Percentiles rank a stretch among this genome's conserved stretches.
Conservation (phyloP, 805 yeast species). For the Suhomyces sp. region DNA sequence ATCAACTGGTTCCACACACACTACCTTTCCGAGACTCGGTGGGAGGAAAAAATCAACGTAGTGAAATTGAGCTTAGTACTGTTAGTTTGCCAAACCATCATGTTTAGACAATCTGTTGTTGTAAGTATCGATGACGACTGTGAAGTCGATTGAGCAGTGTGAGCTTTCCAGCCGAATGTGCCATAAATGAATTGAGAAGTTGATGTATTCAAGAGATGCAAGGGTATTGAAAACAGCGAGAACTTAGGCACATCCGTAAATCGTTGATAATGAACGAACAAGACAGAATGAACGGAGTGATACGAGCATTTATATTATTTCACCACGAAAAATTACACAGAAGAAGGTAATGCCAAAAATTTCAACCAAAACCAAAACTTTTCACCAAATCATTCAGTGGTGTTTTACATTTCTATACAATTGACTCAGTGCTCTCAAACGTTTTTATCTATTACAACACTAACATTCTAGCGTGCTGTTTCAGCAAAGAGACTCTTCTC, state of each 20-base stretch:
- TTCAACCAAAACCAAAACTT: background rate
- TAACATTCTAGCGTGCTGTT: slow-evolving; percentile 27
- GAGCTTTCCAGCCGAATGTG: background rate
- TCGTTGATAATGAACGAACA: too few species aligned
- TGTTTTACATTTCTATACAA: background rate
- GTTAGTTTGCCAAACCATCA: slow-evolving; percentile 10
- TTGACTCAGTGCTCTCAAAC: background rate
- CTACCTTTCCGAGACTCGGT: slow-evolving; percentile 8
- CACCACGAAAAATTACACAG: too few species aligned
- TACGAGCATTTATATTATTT: too few species aligned
- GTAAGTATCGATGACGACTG: slow-evolving; percentile 25
- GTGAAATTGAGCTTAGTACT: background rate
- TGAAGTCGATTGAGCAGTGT: background rate
- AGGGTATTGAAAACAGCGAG: too few species aligned
- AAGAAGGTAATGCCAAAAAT: too few species aligned
- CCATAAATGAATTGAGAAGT: background rate
- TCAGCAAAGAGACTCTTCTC: slow-evolving; percentile 42
- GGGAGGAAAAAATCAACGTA: slow-evolving; percentile 6
- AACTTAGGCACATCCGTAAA: too few species aligned
- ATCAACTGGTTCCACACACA: slow-evolving; percentile 1
- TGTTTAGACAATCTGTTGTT: slow-evolving; percentile 41
- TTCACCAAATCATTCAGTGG: background rate
- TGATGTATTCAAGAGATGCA: background rate
- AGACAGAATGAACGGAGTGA: too few species aligned
- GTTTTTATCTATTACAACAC: background rate